Conservation (phyloP, 805 yeast genomes). For the Vanderwaltozyma verrucispora region DNA sequence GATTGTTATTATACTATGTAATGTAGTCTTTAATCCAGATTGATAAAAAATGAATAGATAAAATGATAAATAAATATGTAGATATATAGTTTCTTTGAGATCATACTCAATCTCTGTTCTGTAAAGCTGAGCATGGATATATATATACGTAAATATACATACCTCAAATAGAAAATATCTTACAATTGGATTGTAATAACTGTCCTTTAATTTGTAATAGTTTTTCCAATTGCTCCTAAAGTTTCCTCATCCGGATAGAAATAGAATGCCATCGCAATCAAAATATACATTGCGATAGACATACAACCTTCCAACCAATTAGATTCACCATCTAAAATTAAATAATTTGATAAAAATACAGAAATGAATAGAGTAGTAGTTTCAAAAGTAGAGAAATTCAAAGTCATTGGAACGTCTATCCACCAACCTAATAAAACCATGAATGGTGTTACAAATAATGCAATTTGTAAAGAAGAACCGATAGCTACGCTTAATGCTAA, state of each 20-base stretch:
- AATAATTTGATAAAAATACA: constrained; percentile 76
- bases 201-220: too few relatives aligned
- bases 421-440: constrained; percentile 93
- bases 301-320: constrained; percentile 97
- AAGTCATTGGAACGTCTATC: constrained; percentile 82
- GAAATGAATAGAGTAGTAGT: constrained; percentile 86
- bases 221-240: background rate
- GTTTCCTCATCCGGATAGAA: constrained; percentile 58
- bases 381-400: constrained; percentile 87
- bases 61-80: too few relatives aligned
- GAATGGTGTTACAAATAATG: constrained; percentile 90
- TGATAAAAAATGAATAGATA: too few relatives aligned
- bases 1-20: too few relatives aligned
- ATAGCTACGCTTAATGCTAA: constrained; percentile 94
- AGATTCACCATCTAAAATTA: constrained; percentile 87
- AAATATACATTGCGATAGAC: constrained; percentile 76
- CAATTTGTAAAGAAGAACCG: constrained; percentile 92
- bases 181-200: too few relatives aligned
- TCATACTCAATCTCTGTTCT: too few relatives aligned
- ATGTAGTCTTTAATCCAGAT: too few relatives aligned
- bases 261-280: constrained; percentile 83
- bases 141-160: too few relatives aligned
- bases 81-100: too few relatives aligned
- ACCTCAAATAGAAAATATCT: too few relatives aligned
- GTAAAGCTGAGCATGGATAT: too few relatives aligned